A percentile compares a stretch with the other conserved stretches of the same genome.
Evolutionary conservation across 2,329 filamentous ascomycete species (phyloP).

Genomic region (Aaosphaeria pasadenensis): DNA sequence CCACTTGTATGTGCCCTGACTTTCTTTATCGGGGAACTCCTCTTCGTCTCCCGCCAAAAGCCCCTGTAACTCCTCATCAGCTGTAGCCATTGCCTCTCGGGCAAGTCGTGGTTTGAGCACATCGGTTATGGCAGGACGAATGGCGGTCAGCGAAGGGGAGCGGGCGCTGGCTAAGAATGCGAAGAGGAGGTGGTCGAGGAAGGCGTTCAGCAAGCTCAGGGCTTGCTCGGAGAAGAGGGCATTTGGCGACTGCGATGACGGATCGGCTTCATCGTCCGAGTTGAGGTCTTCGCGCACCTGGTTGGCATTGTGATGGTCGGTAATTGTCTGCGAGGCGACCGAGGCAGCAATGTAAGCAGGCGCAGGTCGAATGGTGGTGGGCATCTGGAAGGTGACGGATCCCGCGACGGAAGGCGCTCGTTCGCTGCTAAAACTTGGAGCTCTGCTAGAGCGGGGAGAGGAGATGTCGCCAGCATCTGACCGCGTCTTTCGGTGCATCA

Average conservation of each 20-base stretch:
- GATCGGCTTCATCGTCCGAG: slow-evolving; percentile 60
- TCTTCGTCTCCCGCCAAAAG: slow-evolving; percentile 76
- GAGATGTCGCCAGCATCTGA: slow-evolving; percentile 31
- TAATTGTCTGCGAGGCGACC: slow-evolving; percentile 88
- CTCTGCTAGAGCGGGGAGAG: slow-evolving; percentile 37
- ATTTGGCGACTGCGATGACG: slow-evolving; percentile 57
- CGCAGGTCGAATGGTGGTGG: slow-evolving; percentile 67
- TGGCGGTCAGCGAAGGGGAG: slow-evolving; percentile 70
- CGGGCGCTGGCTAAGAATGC: slow-evolving; percentile 79
- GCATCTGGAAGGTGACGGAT: slow-evolving; percentile 55
- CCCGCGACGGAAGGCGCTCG: slow-evolving; percentile 58
- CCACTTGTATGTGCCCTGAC: slow-evolving; percentile 58
- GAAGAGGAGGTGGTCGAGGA: slow-evolving; percentile 90
- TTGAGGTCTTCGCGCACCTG: slow-evolving; percentile 69
- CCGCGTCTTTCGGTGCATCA: slow-evolving; percentile 34
- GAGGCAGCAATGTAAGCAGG: slow-evolving; percentile 85
- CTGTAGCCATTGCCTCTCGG: slow-evolving; percentile 75
- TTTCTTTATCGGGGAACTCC: slow-evolving; percentile 26
- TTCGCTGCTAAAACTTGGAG: slow-evolving; percentile 66
- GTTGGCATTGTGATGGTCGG: slow-evolving; percentile 73
- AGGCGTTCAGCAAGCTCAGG: slow-evolving; percentile 78
- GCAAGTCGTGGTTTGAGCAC: slow-evolving; percentile 88
- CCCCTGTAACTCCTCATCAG: slow-evolving; percentile 83
- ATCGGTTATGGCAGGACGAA: slow-evolving; percentile 80
- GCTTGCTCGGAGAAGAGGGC: slow-evolving; percentile 72